Conservation (phyloP, 2,329 filamentous ascomycete species). For the Neonectria sp. region DNA sequence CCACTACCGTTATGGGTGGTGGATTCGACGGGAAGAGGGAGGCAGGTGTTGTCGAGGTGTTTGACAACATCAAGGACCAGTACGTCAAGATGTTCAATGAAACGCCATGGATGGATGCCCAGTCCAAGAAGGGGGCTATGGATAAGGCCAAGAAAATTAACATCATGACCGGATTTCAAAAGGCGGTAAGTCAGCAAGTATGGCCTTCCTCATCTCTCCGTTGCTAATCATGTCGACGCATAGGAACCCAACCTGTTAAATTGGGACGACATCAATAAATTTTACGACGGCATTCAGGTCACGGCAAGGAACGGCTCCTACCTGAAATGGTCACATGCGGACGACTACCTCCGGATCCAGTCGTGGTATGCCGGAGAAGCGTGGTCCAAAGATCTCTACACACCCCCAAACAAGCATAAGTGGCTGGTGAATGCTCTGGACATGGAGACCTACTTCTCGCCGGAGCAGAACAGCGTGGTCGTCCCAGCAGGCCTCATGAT, state of each 20-base stretch:
- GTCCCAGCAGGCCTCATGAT: constrained; percentile 32
- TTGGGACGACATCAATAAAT: constrained; percentile 14
- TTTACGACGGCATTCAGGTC: constrained; percentile 27
- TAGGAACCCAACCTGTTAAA: constrained; percentile 18
- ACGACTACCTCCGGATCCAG: constrained; percentile 37
- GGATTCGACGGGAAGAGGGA: constrained; percentile 9
- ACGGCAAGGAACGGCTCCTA: neutral
- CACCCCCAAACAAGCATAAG: constrained; percentile 5
- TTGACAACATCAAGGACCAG: constrained; percentile 14
- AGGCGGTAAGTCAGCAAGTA: constrained; percentile 13
- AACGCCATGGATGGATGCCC: constrained; percentile 25
- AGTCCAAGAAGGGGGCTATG: constrained; percentile 10
- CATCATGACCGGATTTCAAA: constrained; percentile 18
- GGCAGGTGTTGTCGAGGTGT: constrained; percentile 2
- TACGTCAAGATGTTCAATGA: constrained; percentile 15
- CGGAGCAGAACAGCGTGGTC: constrained; percentile 32
- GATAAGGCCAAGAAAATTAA: constrained; percentile 22
- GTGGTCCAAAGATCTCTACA: constrained; percentile 25
- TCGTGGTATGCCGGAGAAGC: constrained; percentile 15
- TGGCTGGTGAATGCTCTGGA: constrained; percentile 23
- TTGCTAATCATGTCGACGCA: constrained; percentile 1
- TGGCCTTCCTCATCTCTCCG: no score
- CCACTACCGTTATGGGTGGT: constrained; percentile 9
- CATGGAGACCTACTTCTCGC: constrained; percentile 20
- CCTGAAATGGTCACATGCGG: constrained; percentile 24